Base-by-base conservation (phyloP, 768 basidiomycete genomes). In the Tubosaeta sp. region DNA sequence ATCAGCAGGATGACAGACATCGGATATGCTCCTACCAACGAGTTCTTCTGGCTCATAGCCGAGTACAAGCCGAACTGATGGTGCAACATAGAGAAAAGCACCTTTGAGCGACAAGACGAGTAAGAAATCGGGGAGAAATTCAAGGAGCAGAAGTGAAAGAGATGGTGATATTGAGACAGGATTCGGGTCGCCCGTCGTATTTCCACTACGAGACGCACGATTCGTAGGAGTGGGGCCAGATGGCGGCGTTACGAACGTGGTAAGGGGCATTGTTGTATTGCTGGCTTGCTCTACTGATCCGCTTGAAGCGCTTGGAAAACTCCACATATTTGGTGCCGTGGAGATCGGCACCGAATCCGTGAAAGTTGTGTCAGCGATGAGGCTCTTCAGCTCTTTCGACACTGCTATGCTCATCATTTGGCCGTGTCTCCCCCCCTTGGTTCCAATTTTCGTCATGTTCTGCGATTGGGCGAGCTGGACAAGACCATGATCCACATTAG, bases 31-130 rank as follows among this genome's bases (percentile, higher is more conserved):
- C 60, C 80, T 82, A 47, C 90, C 90, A 22, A 90, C 76, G 49
- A 98, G 82, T 51, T 95, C 91, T 29, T 81, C 76, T 2, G 94
- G 84, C 22, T 87, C 82, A 71, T 94, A 96, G 32, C 94, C 94
- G 31, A 98, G 77, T 10, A 93, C 81, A 25, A 79, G 73, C 11
- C 79, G 71, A 18, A 95, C 82, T 22, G 86, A 80, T 1, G 93
- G 93, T 0, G 92, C 90, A 46, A 92, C 89, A 66, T 96, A 99
- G 43, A 95, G 82, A 69, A 98, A 93, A 14, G 80, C 76, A 25
- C 95, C 95, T 64, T 97, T 94, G 59, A 96, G 82, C 3, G 90
- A 93, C 35, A 99, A 76, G 48, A 97, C 94, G 62, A 89, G 87
- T 21, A 96, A 73, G 64, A 95, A 90, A 66, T 97, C 95, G 3